Evolutionary conservation across 148 eudicot genomes (phyloP).

Genomic region (Cornus florida): DNA sequence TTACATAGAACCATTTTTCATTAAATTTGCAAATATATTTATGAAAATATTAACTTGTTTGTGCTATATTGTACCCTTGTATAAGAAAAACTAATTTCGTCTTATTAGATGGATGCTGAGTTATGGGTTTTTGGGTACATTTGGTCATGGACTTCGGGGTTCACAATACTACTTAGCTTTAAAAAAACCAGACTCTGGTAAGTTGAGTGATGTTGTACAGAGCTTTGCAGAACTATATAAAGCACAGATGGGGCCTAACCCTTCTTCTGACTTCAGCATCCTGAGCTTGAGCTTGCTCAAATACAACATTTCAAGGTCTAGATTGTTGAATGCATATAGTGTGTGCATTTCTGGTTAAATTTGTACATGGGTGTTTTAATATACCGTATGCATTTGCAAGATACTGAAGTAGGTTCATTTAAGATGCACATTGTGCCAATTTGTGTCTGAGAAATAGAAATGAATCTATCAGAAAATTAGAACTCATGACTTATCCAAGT

Average conservation of each 20-base stretch:
- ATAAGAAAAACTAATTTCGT: background rate
- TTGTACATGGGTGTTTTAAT: too few species aligned
- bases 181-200: background rate
- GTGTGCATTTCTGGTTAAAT: too few species aligned
- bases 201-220: background rate
- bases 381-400: background rate
- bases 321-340: too few species aligned
- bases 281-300: too few species aligned
- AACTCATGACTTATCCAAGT: background rate
- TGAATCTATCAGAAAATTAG: too few species aligned
- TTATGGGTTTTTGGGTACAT: background rate
- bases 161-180: background rate
- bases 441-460: background rate
- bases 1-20: background rate
- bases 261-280: too few species aligned
- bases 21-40: background rate
- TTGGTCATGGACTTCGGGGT: background rate
- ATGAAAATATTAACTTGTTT: too few species aligned
- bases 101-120: background rate
- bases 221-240: background rate
- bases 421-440: background rate
- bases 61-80: too few species aligned
- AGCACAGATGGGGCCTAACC: too few species aligned
- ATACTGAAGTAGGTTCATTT: background rate
- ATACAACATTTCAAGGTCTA: too few species aligned